Evolutionary conservation across 83 land plant genomes (phyloP).

Genomic region (Larix sibirica): DNA sequence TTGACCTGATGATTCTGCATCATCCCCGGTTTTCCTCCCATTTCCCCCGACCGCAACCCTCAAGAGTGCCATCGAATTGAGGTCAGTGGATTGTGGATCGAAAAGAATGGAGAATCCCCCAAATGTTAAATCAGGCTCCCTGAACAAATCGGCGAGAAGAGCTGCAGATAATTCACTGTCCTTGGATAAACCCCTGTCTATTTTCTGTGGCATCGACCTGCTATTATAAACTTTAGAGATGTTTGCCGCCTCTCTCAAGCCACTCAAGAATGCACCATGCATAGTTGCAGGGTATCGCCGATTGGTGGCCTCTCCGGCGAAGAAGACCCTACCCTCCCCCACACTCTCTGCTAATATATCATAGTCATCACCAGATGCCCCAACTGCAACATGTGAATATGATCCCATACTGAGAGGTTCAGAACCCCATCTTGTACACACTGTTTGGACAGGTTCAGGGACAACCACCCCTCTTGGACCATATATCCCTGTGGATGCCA

Average conservation of each 20-base stretch:
- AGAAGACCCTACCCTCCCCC: slow-evolving; percentile 76
- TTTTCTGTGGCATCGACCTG: slow-evolving; percentile 20
- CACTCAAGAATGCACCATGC: slow-evolving; percentile 99
- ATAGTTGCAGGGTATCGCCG: slow-evolving; percentile 94
- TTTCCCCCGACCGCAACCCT: slow-evolving; percentile 45
- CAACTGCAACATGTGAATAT: slow-evolving; percentile 92
- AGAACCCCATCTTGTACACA: slow-evolving; percentile 94
- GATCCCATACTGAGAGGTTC: slow-evolving; percentile 90
- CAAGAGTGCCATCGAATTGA: slow-evolving; percentile 47
- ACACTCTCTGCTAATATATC: slow-evolving; percentile 93
- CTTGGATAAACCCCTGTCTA: slow-evolving; percentile 23
- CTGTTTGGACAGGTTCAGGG: slow-evolving; percentile 85
- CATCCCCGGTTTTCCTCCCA: slow-evolving; percentile 29
- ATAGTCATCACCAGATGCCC: slow-evolving; percentile 93
- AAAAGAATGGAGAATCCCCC: slow-evolving; percentile 68
- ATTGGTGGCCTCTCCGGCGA: slow-evolving; percentile 98
- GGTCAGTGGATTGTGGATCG: slow-evolving; percentile 59
- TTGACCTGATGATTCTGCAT: slow-evolving; percentile 13
- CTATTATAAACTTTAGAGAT: slow-evolving; percentile 58
- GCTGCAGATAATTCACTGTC: slow-evolving; percentile 35
- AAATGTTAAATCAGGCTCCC: slow-evolving; percentile 70
- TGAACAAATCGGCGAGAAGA: slow-evolving; percentile 55
- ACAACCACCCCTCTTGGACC: slow-evolving; percentile 80
- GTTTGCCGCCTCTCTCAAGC: slow-evolving; percentile 93
- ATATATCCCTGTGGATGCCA: slow-evolving; percentile 49